Base-by-base conservation (phyloP, 805 yeast genomes). In the Trichomonascus vanleenenianus region DNA sequence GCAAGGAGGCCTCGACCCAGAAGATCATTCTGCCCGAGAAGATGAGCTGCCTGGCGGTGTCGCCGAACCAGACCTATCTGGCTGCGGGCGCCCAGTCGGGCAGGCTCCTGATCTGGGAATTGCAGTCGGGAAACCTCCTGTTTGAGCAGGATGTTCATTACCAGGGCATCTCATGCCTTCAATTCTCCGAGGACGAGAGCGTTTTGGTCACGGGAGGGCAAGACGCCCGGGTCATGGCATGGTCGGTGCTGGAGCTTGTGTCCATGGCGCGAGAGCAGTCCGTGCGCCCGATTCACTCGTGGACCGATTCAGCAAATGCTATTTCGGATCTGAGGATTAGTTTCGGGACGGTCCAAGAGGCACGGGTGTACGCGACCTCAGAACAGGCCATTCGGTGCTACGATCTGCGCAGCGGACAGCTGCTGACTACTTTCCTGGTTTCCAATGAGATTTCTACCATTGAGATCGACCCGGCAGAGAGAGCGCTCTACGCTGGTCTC, bases 1-100 rank as follows among this genome's bases (percentile, higher is more conserved):
- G 85, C 16, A 79, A 81, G 53, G 71, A 72, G 55, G 70, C 85
- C 30, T 75, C 80, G 4, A 86, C 85, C 53, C 93, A 88, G 66
- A 72, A 82, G 56, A 71, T 89, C 35, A 93, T 96, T 0, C 70
- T 89, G 11, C 96, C 97, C 0, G 97, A 86, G 62, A 78, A 77
- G 44, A 63, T 89, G 35, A 65, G 75, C 11, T 76, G 86, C 58
- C 55, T 86, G 41, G 67, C 75, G 0, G 55, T 76, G 3, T 66
- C 66, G 54, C 69, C 58, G 44, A 66, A 60, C 61, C 67, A 56
- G 56, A 66, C 35, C 47, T 67, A 54, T 62, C 55, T 93, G 20
- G 81, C 79, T 5, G 95, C 83, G 38, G 88, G 91, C 49, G 73
- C 93, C 44, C 59, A 69, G 48, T 58, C 81, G n/a, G 97, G 97